Evolutionary conservation across 208 protist species (phyloP), one percentile per base, ranked within the genome.

Genomic region (Leptomonas pyrrhocoris): DNA sequence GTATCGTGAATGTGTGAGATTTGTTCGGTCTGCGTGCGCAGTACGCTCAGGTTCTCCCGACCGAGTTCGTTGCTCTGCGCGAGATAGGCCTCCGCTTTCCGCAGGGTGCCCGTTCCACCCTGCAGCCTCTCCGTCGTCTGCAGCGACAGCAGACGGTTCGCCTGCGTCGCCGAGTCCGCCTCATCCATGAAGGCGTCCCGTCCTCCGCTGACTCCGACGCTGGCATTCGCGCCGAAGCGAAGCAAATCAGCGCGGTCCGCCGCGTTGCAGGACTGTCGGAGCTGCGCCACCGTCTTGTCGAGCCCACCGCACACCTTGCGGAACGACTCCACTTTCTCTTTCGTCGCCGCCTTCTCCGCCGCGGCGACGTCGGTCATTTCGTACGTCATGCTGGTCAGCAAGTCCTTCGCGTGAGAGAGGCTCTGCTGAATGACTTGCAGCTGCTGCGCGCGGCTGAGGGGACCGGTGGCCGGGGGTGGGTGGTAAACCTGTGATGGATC

Each of bases 351-450:
- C 23, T 66, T 62, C 31, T 75, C 71, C 27, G 36, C 59, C 0
- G 70, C 53, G 4, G 36, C 66, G 2, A 89, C 48, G 45, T 90
- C 87, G 25, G 78, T 81, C 55, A 79, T 67, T 58, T 95, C 90
- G 40, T 89, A 89, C 25, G 48, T 76, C 90, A 95, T 95, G 53
- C 79, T 88, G 13, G 77, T 92, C 13, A 95, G 27, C 30, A 90
- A 34, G 28, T 92, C 83, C 42, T 86, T 84, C 9, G 84, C 55
- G 57, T 88, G 79, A 0, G 77, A 67, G 18, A 86, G 40, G 23
- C 65, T 50, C 51, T 93, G 83, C 73, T 86, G 79, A 12, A 83
- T 55, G 1, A 73, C 27, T 27, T 81, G 75, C 15, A 89, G 54
- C 60, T 86, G 61, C 56, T 85, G 75, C 4, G 73, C 36, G 16